Evolutionary conservation across 441 rosid species (phyloP).

Genomic region (Adansonia gregorii): DNA sequence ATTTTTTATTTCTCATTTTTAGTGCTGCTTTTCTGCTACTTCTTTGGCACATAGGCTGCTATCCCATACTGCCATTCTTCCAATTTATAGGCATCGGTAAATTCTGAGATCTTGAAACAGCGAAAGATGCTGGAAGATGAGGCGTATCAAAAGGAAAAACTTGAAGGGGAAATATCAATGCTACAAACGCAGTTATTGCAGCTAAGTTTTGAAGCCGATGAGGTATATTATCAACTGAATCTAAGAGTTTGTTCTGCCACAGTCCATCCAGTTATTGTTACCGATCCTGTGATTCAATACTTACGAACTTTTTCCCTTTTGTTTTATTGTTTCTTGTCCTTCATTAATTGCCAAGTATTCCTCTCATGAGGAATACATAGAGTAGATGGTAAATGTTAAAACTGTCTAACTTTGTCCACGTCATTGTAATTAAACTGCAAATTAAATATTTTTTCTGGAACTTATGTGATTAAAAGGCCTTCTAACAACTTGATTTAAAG

Average conservation of each 20-base stretch:
- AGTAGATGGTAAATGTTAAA: conserved; percentile 2
- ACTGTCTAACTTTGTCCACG: neutral
- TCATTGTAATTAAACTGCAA: neutral
- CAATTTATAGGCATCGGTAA: conserved; percentile 61
- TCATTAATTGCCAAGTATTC: neutral
- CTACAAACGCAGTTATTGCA: conserved; percentile 81
- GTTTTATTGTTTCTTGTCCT: neutral
- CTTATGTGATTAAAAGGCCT: conserved; percentile 1
- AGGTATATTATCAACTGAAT: conserved; percentile 49
- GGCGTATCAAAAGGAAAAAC: conserved; percentile 63
- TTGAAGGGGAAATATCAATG: conserved; percentile 78
- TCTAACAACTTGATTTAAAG: neutral
- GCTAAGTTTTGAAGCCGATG: conserved; percentile 91
- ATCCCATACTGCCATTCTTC: conserved; percentile 23
- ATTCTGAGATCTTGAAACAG: conserved; percentile 80
- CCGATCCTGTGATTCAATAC: neutral
- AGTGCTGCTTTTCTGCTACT: conserved; percentile 16
- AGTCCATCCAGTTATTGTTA: neutral
- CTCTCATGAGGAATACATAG: neutral
- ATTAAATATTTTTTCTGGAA: conserved; percentile 1
- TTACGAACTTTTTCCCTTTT: neutral
- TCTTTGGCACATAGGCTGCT: conserved; percentile 20
- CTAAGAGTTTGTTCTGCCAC: neutral
- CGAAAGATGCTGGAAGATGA: conserved; percentile 89
- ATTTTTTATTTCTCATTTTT: neutral